Percentiles rank a stretch among this genome's conserved stretches.
Conservation (phyloP, 768 basidiomycete species). For the Guyanaporus albipodus region DNA sequence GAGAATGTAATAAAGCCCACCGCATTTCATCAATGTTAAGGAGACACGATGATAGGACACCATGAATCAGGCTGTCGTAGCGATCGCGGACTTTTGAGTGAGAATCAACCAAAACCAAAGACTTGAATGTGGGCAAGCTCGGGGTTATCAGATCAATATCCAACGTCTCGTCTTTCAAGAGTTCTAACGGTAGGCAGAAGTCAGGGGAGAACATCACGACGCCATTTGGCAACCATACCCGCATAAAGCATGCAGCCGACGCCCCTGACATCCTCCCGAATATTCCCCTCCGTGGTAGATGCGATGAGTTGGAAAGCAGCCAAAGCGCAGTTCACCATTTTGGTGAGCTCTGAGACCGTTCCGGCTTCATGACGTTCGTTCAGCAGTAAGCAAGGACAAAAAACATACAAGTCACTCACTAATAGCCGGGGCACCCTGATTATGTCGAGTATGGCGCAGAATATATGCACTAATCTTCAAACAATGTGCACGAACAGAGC, state of each 20-base stretch:
- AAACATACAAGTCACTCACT: conserved; percentile 35
- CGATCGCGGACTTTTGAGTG: conserved; percentile 43
- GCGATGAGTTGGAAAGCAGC: conserved; percentile 58
- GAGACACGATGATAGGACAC: conserved; percentile 80
- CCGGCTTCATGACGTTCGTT: conserved; percentile 40
- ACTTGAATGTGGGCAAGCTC: conserved; percentile 75
- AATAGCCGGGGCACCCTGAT: conserved; percentile 46
- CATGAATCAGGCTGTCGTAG: conserved; percentile 65
- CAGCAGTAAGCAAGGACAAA: conserved; percentile 9
- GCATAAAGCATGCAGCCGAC: conserved; percentile 77
- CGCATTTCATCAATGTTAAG: conserved; percentile 90
- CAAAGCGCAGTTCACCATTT: conserved; percentile 63
- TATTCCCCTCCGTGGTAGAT: conserved; percentile 47
- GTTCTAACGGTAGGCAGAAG: conserved; percentile 40
- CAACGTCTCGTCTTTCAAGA: conserved; percentile 83
- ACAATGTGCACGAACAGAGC: conserved; percentile 56
- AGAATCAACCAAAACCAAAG: conserved; percentile 52
- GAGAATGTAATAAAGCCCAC: conserved; percentile 40
- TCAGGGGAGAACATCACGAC: background rate
- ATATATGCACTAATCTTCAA: conserved; percentile 80
- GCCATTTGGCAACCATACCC: conserved; percentile 39
- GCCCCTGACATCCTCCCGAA: conserved; percentile 73
- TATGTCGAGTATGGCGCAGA: conserved; percentile 66
- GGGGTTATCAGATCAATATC: conserved; percentile 78
- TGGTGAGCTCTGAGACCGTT: conserved; percentile 50